Evolutionary conservation across 2,329 filamentous ascomycete species (phyloP).

Genomic region (Xylariales sp.): DNA sequence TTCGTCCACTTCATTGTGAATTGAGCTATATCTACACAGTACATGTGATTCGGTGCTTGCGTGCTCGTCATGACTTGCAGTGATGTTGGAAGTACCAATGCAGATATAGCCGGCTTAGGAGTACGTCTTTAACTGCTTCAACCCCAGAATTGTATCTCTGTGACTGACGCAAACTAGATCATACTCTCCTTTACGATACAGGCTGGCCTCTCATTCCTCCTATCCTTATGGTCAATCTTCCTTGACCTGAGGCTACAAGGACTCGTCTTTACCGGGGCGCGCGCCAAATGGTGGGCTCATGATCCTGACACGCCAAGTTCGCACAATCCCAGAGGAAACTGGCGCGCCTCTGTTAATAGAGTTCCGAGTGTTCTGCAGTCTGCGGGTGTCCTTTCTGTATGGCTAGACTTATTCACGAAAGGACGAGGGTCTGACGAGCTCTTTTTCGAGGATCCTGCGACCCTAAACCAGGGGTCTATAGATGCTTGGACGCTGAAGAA

Average conservation of each 20-base stretch:
- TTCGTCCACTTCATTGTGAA: no score
- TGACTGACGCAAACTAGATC: not conserved
- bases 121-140: not conserved
- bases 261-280: not conserved
- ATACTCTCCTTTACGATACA: slow-evolving; percentile 1
- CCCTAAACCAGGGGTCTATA: no score
- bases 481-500: no score
- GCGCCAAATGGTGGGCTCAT: not conserved
- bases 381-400: not conserved
- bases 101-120: not conserved
- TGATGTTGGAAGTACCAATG: not conserved
- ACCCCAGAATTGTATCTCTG: no score
- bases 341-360: no score
- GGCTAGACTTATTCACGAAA: not conserved
- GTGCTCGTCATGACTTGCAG: not conserved
- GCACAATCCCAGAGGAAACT: no score
- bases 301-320: no score
- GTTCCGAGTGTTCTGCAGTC: no score
- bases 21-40: no score
- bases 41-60: no score
- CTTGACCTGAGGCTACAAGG: not conserved
- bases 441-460: no score
- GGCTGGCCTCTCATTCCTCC: not conserved
- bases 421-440: no score
- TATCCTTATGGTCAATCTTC: not conserved